Evolutionary conservation across 495 filamentous ascomycete genomes (phyloP).

Genomic region (Aspergillus sparsus): DNA sequence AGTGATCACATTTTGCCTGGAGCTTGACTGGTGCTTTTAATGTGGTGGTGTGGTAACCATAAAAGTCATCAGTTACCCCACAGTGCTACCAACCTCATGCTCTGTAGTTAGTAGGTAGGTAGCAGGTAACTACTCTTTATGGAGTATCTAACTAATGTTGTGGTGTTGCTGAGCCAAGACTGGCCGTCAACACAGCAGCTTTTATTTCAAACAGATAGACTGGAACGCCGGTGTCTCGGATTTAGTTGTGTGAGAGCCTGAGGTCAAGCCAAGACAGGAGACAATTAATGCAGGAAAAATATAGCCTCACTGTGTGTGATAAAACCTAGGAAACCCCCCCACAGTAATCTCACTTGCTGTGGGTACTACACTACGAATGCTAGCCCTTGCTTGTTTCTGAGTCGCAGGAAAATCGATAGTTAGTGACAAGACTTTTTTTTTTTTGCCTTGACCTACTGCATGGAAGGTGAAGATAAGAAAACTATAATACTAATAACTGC

Average conservation of each 20-base stretch:
- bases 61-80: too few species aligned
- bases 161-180: background rate
- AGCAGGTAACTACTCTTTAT: background rate
- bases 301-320: background rate
- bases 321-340: background rate
- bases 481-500: background rate
- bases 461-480: background rate
- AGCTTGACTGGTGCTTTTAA: too few species aligned
- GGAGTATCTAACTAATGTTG: background rate
- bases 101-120: too few species aligned
- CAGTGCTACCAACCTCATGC: too few species aligned
- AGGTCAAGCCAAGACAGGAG: slow-evolving; percentile 6
- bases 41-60: too few species aligned
- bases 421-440: background rate
- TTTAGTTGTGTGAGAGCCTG: slow-evolving; percentile 3
- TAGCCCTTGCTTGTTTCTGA: slow-evolving; percentile 6
- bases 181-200: background rate
- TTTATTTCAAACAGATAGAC: background rate
- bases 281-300: background rate
- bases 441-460: background rate
- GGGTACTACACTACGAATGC: background rate
- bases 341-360: slow-evolving; percentile 1
- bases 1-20: too few species aligned
- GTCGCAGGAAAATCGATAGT: background rate
- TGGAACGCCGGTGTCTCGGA: slow-evolving; percentile 16